Base-by-base conservation (phyloP, 1,139 yeast genomes). In the Blastobotrys malaysiensis region DNA sequence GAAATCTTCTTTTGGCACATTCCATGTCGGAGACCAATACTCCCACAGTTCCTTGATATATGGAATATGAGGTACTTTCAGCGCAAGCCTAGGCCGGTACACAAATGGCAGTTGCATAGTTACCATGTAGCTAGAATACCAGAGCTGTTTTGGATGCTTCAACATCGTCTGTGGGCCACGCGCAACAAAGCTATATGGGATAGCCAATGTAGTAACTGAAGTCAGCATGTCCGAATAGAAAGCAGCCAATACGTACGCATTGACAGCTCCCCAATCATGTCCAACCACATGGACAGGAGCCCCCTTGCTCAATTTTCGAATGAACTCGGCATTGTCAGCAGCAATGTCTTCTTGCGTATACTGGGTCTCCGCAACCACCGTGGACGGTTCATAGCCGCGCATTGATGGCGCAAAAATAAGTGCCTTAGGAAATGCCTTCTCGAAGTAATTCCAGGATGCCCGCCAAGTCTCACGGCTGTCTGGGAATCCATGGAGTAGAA, bases 251-350 rank as follows among this genome's bases (percentile, higher is more conserved):
- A 53, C 19, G 27, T 49, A 50, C 1, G 62, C 50, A 5, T 54
- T 57, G 9, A 63, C 24, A 0, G 68, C 67, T 11, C 68, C 68
- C 68, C 68, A 65, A 49, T 65, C 68, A 51, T 65, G 68, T 18
- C 68, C 68, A 5, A 65, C 59, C 9, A 65, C 16, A 52, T 64
- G 64, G 2, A 59, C 62, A 1, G 61, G 64, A 14, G 39, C 39
- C 4, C 39, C 39, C n/a, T 31, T 31, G 16, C 39, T 31, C n/a
- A 31, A 31, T 16, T 31, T 31, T 3, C 39, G 39, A 31, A 31
- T 31, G 39, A 31, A 31, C 11, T 49, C 36, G 7, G 50, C 52
- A 2, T 55, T 53, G 20, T 58, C 59, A 1, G 51, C 50, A 11
- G 54, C 43, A 18, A 60, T 48, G 49, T 65, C 67, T 18, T 54